Evolutionary conservation across 192 early-diverging fungal genomes (phyloP).

Genomic region (Chytriomyces confervae): DNA sequence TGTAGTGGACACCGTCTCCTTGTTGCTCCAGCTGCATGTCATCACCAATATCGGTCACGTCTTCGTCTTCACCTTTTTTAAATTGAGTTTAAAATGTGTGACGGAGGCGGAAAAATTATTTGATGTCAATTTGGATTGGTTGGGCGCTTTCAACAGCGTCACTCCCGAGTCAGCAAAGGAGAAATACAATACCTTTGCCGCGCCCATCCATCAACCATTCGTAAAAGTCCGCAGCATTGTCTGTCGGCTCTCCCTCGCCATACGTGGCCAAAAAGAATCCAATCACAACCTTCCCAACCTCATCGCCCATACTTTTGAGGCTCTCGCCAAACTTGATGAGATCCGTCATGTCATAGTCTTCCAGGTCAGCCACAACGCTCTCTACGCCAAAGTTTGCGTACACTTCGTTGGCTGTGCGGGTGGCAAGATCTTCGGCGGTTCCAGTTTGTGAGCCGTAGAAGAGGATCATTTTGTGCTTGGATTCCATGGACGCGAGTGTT

Average conservation of each 20-base stretch:
- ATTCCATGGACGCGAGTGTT: constrained; percentile 37
- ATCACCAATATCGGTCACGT: constrained; percentile 66
- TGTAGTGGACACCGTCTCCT: constrained; percentile 63
- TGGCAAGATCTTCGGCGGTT: constrained; percentile 93
- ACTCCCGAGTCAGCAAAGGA: background rate
- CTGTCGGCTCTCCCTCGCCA: constrained; percentile 97
- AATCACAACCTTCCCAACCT: constrained; percentile 59
- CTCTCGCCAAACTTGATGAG: constrained; percentile 66
- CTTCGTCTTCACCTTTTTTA: constrained; percentile 55
- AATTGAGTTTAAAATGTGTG: background rate
- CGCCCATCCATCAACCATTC: constrained; percentile 80
- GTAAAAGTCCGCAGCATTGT: constrained; percentile 95
- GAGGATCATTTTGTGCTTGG: constrained; percentile 68
- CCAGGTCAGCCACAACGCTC: constrained; percentile 82
- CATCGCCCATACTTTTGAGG: constrained; percentile 37
- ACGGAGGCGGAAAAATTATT: background rate
- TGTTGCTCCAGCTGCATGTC: constrained; percentile 48
- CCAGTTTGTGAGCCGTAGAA: constrained; percentile 99
- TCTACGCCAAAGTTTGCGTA: constrained; percentile 73
- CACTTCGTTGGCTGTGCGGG: constrained; percentile 85
- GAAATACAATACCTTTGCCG: constrained; percentile 53
- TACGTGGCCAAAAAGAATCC: constrained; percentile 97
- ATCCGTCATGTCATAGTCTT: constrained; percentile 90
- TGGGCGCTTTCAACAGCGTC: background rate
- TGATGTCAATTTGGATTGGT: background rate